A percentile compares a stretch with the other conserved stretches of the same genome.
Conservation (phyloP, 2,329 filamentous ascomycete genomes). For the Stagonosporopsis rhizophila region DNA sequence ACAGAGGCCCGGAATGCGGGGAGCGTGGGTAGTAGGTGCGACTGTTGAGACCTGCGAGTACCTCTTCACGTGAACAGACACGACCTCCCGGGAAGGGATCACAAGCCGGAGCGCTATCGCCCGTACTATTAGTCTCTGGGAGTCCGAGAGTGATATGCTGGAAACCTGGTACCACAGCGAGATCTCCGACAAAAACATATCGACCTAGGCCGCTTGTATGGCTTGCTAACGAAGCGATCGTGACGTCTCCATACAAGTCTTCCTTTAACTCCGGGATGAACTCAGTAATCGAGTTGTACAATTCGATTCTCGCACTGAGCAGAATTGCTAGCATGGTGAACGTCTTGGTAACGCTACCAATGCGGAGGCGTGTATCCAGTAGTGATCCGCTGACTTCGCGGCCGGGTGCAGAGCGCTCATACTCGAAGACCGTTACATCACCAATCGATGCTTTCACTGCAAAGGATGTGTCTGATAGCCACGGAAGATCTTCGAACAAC, state of each 20-base stretch:
- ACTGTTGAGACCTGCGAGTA: constrained; percentile 35
- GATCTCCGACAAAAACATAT: constrained; percentile 33
- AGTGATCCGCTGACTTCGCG: constrained; percentile 22
- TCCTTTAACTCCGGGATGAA: constrained; percentile 30
- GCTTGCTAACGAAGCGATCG: constrained; percentile 27
- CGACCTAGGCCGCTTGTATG: constrained; percentile 36
- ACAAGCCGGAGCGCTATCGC: constrained; percentile 25
- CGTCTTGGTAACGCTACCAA: constrained; percentile 37
- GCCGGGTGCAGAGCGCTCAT: constrained; percentile 24
- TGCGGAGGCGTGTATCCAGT: constrained; percentile 27
- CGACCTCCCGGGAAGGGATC: constrained; percentile 31
- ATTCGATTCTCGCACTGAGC: constrained; percentile 26
- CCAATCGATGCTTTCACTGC: constrained; percentile 34
- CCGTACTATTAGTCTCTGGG: constrained; percentile 21
- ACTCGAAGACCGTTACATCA: constrained; percentile 22
- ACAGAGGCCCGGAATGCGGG: constrained; percentile 25
- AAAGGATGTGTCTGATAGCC: constrained; percentile 27
- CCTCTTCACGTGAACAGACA: constrained; percentile 25
- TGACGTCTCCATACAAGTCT: constrained; percentile 29
- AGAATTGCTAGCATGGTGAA: constrained; percentile 37
- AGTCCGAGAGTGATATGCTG: constrained; percentile 26
- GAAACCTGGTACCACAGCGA: constrained; percentile 26
- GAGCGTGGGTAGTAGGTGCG: constrained; percentile 26
- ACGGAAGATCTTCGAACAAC: constrained; percentile 11
- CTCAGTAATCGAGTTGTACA: constrained; percentile 34